Evolutionary conservation across 139 green algal genomes (phyloP), one percentile per base, ranked within the genome.

Genomic region (Asterochloris erici): DNA sequence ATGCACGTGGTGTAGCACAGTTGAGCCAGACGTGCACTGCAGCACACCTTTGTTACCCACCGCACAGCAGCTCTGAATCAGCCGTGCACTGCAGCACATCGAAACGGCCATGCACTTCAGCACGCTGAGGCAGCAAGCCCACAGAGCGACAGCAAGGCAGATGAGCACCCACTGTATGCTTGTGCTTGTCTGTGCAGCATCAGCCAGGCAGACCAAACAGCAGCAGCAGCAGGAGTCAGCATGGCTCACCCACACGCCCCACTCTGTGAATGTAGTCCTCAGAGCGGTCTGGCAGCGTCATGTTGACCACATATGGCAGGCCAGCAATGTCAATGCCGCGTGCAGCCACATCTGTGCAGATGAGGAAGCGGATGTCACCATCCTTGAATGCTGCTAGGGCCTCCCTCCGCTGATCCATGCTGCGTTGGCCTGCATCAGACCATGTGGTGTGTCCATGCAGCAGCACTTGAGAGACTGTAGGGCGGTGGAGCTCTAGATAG

Each of bases 191-290:
- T 73, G 66, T 73, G 66, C 19, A 73, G 19, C 21, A 38, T 11
- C 71, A 77, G 26, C 71, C 26, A 29, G 71, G 24, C 16, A 77
- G 71, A 24, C 15, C 71, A 77, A 29, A 38, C n/a, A 77, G n/a
- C 1, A 29, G 38, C 38, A 54, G 0, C 74, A 23, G 15, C 27
- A 79, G 0, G 17, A 63, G 27, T 63, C 28, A 64, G 74, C 74
- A 79, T 54, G 13, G 64, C 74, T 28, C 10, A 81, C 83, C 94
- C 68, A 96, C 93, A 10, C 93, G 88, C 1, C 91, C 93, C 63
- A 93, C 88, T 47, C 90, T 85, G 87, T 98, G 94, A 54, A 98
- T 91, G 90, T 98, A 98, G 83, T 97, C 93, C 86, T 97, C 94
- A 23, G 87, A 85, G 28, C 77, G 79, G 79, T 92, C 86, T 4